Base-by-base conservation (phyloP, 352 stramenopile genomes). In the Elongisporangium anandrum region DNA sequence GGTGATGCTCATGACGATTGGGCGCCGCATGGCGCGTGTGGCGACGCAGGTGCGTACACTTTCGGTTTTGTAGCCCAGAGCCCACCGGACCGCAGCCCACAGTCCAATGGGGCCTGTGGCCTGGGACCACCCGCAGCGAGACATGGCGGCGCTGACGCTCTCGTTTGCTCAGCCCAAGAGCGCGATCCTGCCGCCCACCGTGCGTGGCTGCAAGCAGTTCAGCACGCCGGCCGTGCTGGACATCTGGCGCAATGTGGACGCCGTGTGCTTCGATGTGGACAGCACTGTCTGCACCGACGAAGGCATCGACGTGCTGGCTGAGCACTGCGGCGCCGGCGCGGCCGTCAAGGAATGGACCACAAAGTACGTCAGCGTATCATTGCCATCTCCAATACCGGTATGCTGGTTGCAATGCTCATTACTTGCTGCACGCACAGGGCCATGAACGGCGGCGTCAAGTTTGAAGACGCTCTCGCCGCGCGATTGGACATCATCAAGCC, bases 301-400 rank as follows among this genome's bases (percentile, higher is more conserved):
- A 73, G 97, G 97, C 20, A 99, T 99, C 68, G 97, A 99, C 69
- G 96, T 99, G 39, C 80, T 99, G 4, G 97, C 97, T n/a, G 95
- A 90, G 49, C 92, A 97, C 64, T 96, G 97, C 39, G 97, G 97
- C 17, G 94, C 91, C 19, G 97, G 96, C 45, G 81, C 96, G 17
- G 94, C 88, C 39, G 97, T 99, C 20, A 89, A 96, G 50, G 96
- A 87, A 12, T 97, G 96, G 81, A 99, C 97, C 6, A 85, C 74
- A 53, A 96, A 92, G 86, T 96, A 63, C 60, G 81, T 66, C 17
- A 54, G 39, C 21, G 4, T 53, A 20, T 48, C 57, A 15, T n/a
- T n/a, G n/a, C n/a, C n/a, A n/a, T 4, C 20, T 45, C 15, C 23
- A 19, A 53, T 22, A n/a, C n/a, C n/a, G n/a, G n/a, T n/a, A 16